A percentile compares a stretch with the other conserved stretches of the same genome.
These are phyloP conservation scores for Apiotrichum domesticum DNA, from an alignment of 1,284 basidiomycete species.

Conservation along the genomic window DNA sequence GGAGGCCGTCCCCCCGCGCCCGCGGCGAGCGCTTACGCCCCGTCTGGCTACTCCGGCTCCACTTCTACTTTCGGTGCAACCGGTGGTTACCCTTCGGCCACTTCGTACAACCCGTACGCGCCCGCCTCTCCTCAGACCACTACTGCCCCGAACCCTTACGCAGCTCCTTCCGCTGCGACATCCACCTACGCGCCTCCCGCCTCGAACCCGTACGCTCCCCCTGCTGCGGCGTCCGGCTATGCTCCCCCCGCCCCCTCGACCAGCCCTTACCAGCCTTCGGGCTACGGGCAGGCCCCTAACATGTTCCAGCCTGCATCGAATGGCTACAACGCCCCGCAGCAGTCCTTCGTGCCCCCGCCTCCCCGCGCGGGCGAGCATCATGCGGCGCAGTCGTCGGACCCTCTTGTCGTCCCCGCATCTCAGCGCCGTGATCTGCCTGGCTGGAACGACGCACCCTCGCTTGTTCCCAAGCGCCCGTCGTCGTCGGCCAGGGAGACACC, in stretches of 20 bases:
- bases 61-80: slow-evolving; percentile 2
- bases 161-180: slow-evolving; percentile 16
- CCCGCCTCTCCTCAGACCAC: background rate
- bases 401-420: slow-evolving; percentile 38
- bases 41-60: slow-evolving; percentile 3
- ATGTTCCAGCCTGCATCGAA: slow-evolving; percentile 19
- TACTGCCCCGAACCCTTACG: slow-evolving; percentile 16
- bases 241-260: slow-evolving; percentile 12
- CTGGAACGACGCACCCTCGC: slow-evolving; percentile 70
- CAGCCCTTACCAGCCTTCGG: slow-evolving; percentile 6
- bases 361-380: slow-evolving; percentile 27
- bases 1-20: slow-evolving; percentile 7
- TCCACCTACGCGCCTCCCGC: slow-evolving; percentile 15
- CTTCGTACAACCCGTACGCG: background rate
- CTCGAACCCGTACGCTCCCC: slow-evolving; percentile 6
- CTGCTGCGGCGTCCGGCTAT: slow-evolving; percentile 13
- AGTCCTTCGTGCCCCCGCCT: slow-evolving; percentile 32
- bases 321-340: slow-evolving; percentile 31
- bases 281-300: slow-evolving; percentile 3
- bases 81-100: background rate
- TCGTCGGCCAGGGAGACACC: slow-evolving; percentile 48
- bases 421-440: slow-evolving; percentile 60
- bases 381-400: slow-evolving; percentile 13
- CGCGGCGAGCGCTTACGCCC: slow-evolving; percentile 11
- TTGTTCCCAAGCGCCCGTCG: slow-evolving; percentile 55